Conservation (phyloP, 148 eudicot species). For the Dianthus caryophyllus region DNA sequence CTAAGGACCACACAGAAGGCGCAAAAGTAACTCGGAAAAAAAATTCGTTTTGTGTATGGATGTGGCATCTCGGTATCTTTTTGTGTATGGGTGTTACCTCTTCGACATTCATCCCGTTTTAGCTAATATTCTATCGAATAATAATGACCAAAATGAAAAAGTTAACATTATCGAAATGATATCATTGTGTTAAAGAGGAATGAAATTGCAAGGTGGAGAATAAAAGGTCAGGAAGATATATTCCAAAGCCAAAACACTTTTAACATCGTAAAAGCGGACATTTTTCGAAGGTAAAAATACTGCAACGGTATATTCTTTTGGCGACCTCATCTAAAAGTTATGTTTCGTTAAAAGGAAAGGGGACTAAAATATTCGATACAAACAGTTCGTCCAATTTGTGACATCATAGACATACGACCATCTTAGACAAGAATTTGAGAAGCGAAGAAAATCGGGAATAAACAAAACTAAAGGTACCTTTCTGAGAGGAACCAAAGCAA, state of each 20-base stretch:
- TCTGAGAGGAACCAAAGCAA: conserved; percentile 33
- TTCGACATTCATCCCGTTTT: not conserved
- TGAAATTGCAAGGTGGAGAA: conserved; percentile 18
- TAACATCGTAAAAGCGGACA: conserved; percentile 14
- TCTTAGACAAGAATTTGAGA: not conserved
- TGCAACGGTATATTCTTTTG: conserved; percentile 16
- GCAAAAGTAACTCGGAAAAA: conserved; percentile 10
- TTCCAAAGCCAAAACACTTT: not conserved
- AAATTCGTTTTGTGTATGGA: conserved; percentile 1
- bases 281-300: conserved; percentile 12
- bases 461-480: conserved; percentile 18
- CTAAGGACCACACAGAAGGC: conserved; percentile 1
- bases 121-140: not conserved
- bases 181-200: conserved; percentile 10
- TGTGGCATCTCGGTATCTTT: not conserved
- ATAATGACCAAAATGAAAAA: too few species aligned
- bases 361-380: too few species aligned
- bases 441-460: not conserved
- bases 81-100: not conserved
- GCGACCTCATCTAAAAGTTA: conserved; percentile 8
- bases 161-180: not conserved
- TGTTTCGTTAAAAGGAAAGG: not conserved
- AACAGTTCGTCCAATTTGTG: too few species aligned
- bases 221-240: conserved; percentile 10
- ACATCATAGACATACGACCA: not conserved